Evolutionary conservation across 2,329 filamentous ascomycete genomes (phyloP).

Genomic region (Neonectria faginata): DNA sequence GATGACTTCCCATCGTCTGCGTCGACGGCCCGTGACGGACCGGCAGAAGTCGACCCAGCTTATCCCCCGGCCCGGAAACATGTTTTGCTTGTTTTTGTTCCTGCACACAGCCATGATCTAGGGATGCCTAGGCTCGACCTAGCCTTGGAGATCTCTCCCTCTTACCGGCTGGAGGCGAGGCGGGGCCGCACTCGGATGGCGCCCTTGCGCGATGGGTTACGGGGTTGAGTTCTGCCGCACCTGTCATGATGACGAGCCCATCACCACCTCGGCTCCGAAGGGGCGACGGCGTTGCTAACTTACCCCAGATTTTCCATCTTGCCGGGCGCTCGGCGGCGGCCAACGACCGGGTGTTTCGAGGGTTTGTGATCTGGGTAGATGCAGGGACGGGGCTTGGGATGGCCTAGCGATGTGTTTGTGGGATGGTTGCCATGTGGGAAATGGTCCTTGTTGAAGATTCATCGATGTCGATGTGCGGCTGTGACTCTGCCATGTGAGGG

Average conservation of each 20-base stretch:
- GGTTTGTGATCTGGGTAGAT: slow-evolving; percentile 25
- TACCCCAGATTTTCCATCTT: slow-evolving; percentile 31
- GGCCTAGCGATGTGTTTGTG: neutral
- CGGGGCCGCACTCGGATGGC: slow-evolving; percentile 18
- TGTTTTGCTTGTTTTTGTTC: neutral
- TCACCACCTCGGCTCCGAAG: slow-evolving; percentile 39
- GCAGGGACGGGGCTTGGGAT: slow-evolving; percentile 20
- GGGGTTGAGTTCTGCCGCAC: slow-evolving; percentile 39
- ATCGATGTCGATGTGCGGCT: slow-evolving; percentile 24
- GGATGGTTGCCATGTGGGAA: slow-evolving; percentile 25
- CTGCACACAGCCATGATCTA: slow-evolving; percentile 13
- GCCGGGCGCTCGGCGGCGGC: slow-evolving; percentile 25
- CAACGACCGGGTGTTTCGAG: slow-evolving; percentile 24
- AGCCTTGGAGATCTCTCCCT: slow-evolving; percentile 22
- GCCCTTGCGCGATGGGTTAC: slow-evolving; percentile 15
- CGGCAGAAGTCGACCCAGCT: neutral
- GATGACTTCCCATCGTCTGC: slow-evolving; percentile 2
- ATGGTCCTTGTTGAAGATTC: slow-evolving; percentile 21
- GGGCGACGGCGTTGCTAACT: slow-evolving; percentile 25
- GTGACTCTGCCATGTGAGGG: slow-evolving; percentile 11
- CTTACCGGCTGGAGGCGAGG: slow-evolving; percentile 9
- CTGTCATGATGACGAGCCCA: slow-evolving; percentile 38
- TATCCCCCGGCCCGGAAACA: neutral
- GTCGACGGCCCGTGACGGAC: neutral
- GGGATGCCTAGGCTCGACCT: neutral